Base-by-base conservation (phyloP, 1,284 basidiomycete genomes). In the Ustilago tritici region DNA sequence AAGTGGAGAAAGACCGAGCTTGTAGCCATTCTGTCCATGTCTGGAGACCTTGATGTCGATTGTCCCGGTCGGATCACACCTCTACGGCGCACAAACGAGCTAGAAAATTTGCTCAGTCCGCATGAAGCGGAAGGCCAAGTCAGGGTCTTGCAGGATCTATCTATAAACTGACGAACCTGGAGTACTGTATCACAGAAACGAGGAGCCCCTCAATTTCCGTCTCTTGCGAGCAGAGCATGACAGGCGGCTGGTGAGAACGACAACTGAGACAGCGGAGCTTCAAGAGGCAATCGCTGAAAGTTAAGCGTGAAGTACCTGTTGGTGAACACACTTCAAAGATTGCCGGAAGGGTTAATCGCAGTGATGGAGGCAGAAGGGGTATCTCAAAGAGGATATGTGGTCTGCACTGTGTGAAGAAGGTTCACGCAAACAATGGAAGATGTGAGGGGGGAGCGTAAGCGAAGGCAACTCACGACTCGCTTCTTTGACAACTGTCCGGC, bases 201-300 rank as follows among this genome's bases (percentile, higher is more conserved):
- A 61, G 52, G 49, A 61, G 50, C 59, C 49, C 36, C 49, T 35
- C 49, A 46, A 40, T 38, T 23, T 32, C 12, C 49, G 34, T 31
- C 31, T n/a, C 46, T 38, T 38, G 9, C 36, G 9, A 38, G 36
- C 10, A 38, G 10, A 14, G 7, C 36, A 7, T 43, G 12, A 43
- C 23, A 28, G 23, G 23, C 23, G 23, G 23, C 23, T 28, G 3
- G 23, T 3, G 23, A 28, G 23, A 43, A n/a, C 14, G 40, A 3
- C 40, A 6, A 43, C 40, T 43, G 40, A 43, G 40, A 43, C 40
- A 14, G 6, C 15, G 40, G 10, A 43, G 14, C 11, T 10, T 38
- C 36, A 17, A 43, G 40, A 43, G 40, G 14, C 23, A 28, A 28
- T 28, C 23, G 23, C 23, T 28, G 23, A 28, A 28, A 28, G 23